Conservation (phyloP, 1,284 basidiomycete genomes). For the Fomes fomentarius region DNA sequence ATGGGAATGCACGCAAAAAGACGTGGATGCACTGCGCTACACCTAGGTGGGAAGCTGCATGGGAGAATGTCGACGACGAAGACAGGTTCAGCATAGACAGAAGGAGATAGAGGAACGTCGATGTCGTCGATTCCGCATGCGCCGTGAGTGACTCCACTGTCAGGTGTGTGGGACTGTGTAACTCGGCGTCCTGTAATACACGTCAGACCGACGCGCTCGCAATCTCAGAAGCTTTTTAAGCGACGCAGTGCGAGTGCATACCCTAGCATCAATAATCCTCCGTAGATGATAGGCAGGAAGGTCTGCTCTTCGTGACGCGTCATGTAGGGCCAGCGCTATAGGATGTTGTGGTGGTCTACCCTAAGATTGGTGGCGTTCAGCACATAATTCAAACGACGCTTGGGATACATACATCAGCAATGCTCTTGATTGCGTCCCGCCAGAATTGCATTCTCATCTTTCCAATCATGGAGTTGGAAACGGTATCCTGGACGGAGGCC, state of each 20-base stretch:
- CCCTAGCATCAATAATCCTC: constrained; percentile 85
- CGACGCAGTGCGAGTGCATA: constrained; percentile 49
- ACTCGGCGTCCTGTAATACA: constrained; percentile 66
- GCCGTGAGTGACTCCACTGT: constrained; percentile 73
- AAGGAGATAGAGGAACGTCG: constrained; percentile 79
- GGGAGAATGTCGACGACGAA: constrained; percentile 66
- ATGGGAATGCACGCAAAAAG: constrained; percentile 78
- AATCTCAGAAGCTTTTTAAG: constrained; percentile 10
- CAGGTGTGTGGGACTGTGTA: constrained; percentile 68
- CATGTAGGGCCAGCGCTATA: constrained; percentile 75
- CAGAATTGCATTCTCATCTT: constrained; percentile 93
- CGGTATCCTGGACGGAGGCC: constrained; percentile 78
- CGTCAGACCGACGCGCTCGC: constrained; percentile 18
- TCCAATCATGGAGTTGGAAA: constrained; percentile 81
- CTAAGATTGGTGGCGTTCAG: constrained; percentile 43
- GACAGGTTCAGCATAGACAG: constrained; percentile 73
- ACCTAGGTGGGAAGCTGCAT: constrained; percentile 82
- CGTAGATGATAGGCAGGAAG: constrained; percentile 79
- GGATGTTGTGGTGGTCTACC: constrained; percentile 81
- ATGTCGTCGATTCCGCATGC: constrained; percentile 79
- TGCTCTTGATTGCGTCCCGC: constrained; percentile 81
- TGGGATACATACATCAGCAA: constrained; percentile 61
- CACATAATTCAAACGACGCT: background rate
- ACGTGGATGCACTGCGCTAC: constrained; percentile 72
- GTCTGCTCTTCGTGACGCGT: constrained; percentile 53